Base-by-base conservation (phyloP, 768 basidiomycete genomes). In the Lactifluus volemus region DNA sequence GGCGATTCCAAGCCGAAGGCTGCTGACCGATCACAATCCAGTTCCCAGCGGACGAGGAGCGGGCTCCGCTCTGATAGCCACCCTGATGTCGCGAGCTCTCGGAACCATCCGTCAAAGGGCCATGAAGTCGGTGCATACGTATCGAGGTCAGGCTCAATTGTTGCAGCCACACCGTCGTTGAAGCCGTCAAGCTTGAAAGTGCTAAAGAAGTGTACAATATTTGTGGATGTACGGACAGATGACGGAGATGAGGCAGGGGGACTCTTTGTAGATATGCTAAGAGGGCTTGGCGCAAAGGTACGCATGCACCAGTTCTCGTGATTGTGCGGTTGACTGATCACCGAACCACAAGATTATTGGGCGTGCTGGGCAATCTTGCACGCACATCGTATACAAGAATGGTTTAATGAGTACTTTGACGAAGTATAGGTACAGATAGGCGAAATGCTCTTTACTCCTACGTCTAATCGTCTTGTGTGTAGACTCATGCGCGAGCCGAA, bases 301-400 rank as follows among this genome's bases (percentile, higher is more conserved):
- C 2, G 51, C 21, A 8, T 42, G 53, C 32, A 34, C 3, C 42
- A 42, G 41, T 5, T 29, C 42, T 44, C 21, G 58, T 3, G 9
- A 10, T 44, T 17, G 58, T 8, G 9, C 2, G 10, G 32, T 39
- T 25, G 32, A 29, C n/a, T 51, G 47, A 32, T 49, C 19, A 38
- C 17, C 10, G 44, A 11, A 12, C 11, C 21, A 49, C 44, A 61
- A 88, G 84, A 80, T 88, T 49, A 72, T 87, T 61, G 75, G 77
- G 54, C 80, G 88, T 56, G 81, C 88, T 19, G 83, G 86, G 32
- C 82, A 84, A 68, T 81, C 80, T 19, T 85, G 91, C 65, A 92
- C 90, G 5, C 92, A 92, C 71, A 82, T 95, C 60, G 82, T 95
- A 7, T 94, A 80, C 72, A 95, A 93, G 77, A 86, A 89, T 60